Evolutionary conservation across 2,329 filamentous ascomycete species (phyloP).

Genomic region (Diaporthe sp.): DNA sequence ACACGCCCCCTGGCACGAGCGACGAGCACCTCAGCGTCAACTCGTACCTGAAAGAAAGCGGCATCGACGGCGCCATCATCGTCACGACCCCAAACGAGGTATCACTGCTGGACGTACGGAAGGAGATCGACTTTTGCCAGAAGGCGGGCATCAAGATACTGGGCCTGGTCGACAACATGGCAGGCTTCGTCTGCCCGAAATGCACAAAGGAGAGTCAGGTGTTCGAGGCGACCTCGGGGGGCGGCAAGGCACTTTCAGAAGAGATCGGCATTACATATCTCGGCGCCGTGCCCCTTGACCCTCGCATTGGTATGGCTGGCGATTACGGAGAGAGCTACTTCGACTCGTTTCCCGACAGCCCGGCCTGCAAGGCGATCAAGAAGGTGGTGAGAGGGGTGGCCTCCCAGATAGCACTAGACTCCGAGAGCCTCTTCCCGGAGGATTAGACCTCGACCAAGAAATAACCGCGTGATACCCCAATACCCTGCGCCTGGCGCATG

Average conservation of each 20-base stretch:
- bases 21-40: slow-evolving; percentile 97
- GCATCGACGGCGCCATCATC: slow-evolving; percentile 92
- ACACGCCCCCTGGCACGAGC: slow-evolving; percentile 94
- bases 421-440: slow-evolving; percentile 62
- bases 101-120: slow-evolving; percentile 88
- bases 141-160: slow-evolving; percentile 92
- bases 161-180: slow-evolving; percentile 98
- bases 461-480: slow-evolving; percentile 30
- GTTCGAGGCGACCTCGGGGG: slow-evolving; percentile 91
- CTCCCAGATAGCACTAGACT: slow-evolving; percentile 71
- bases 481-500: slow-evolving; percentile 22
- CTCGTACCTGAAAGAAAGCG: slow-evolving; percentile 87
- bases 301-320: slow-evolving; percentile 93
- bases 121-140: slow-evolving; percentile 96
- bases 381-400: slow-evolving; percentile 81
- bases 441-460: slow-evolving; percentile 40
- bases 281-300: slow-evolving; percentile 90
- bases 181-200: slow-evolving; percentile 93
- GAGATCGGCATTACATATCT: slow-evolving; percentile 92
- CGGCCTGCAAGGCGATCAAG: slow-evolving; percentile 85
- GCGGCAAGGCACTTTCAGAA: slow-evolving; percentile 80
- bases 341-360: slow-evolving; percentile 92
- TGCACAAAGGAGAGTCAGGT: slow-evolving; percentile 87
- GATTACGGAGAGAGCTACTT: slow-evolving; percentile 98
- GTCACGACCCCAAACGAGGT: slow-evolving; percentile 98